Conservation (phyloP, 768 basidiomycete species). For the Lanmaoa rubissima region DNA sequence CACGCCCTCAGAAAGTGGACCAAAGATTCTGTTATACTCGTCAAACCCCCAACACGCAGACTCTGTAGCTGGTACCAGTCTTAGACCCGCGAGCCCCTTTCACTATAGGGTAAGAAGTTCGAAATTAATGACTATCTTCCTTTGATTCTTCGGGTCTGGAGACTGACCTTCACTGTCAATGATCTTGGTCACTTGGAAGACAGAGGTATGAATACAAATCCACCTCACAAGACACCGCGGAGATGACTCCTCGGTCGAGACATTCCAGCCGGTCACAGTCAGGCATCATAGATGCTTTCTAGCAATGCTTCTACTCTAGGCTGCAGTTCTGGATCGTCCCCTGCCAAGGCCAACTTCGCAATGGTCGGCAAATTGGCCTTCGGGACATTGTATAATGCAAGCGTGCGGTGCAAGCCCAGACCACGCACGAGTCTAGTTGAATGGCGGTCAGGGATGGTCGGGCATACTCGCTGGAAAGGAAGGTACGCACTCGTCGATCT, state of each 20-base stretch:
- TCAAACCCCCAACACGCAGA: not conserved
- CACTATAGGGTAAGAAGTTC: not conserved
- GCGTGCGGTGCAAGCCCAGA: conserved; percentile 57
- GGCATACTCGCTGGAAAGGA: not conserved
- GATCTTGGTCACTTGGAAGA: not conserved
- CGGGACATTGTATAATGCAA: conserved; percentile 65
- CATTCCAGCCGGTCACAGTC: not conserved
- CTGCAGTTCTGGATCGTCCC: conserved; percentile 36
- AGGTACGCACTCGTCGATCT: conserved; percentile 52
- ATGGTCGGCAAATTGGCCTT: conserved; percentile 51
- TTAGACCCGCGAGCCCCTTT: not conserved
- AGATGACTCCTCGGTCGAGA: not conserved
- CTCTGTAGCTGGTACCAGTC: not conserved
- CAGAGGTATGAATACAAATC: not conserved
- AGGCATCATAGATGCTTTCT: conserved; percentile 41
- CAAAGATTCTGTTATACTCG: not conserved
- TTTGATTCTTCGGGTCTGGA: not conserved
- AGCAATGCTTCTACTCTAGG: conserved; percentile 48
- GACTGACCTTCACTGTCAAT: not conserved
- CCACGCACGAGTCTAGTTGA: conserved; percentile 51
- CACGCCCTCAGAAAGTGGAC: not conserved
- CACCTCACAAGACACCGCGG: not conserved
- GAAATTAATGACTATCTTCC: not conserved
- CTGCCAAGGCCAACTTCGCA: conserved; percentile 34
- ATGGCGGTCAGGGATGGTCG: conserved; percentile 6